Conservation (phyloP, 2,329 filamentous ascomycete species). For the Westerdykella ornata region DNA sequence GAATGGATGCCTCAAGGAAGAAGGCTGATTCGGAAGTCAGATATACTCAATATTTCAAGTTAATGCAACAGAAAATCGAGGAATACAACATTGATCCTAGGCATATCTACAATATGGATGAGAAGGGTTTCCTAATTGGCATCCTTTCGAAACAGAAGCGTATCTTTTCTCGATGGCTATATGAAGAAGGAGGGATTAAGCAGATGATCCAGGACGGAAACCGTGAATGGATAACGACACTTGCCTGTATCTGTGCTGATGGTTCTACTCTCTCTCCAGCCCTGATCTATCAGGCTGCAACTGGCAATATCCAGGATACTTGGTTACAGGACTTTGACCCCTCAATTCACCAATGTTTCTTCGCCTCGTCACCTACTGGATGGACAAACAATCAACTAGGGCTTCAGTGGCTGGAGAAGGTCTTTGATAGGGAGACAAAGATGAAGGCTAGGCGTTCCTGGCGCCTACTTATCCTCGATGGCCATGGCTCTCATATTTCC, state of each 20-base stretch:
- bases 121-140: constrained; percentile 1
- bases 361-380: constrained; percentile 3
- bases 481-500: constrained; percentile 10
- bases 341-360: neutral
- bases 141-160: constrained; percentile 4
- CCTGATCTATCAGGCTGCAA: constrained; percentile 7
- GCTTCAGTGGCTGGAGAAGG: constrained; percentile 4
- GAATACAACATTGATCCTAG: neutral
- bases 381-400: constrained; percentile 13
- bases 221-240: constrained; percentile 1
- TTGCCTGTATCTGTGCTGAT: constrained; percentile 1
- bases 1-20: constrained; percentile 11
- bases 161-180: neutral
- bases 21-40: constrained; percentile 13
- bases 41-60: constrained; percentile 14
- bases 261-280: constrained; percentile 3
- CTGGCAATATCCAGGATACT: constrained; percentile 1
- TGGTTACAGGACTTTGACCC: too few relatives aligned
- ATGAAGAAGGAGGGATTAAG: neutral
- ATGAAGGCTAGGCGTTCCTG: constrained; percentile 3
- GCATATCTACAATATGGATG: neutral
- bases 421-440: constrained; percentile 6
- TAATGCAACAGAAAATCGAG: neutral
- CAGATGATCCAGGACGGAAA: neutral
- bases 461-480: constrained; percentile 9